Evolutionary conservation across 257 asterid species (phyloP).

Genomic region (Solanum ossicruentum): DNA sequence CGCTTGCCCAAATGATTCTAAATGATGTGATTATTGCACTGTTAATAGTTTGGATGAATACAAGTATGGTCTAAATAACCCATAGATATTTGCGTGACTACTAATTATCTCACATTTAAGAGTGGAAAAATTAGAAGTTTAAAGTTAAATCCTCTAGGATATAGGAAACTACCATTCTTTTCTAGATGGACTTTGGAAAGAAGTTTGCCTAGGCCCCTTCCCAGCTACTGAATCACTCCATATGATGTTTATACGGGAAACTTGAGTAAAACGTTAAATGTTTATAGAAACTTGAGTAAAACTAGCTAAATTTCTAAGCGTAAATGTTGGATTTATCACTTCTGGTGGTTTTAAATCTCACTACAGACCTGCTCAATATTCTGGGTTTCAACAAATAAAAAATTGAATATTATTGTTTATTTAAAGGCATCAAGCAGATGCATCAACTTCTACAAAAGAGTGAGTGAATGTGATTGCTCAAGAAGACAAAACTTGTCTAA

Average conservation of each 20-base stretch:
- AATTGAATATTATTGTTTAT: neutral
- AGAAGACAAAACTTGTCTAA: no score
- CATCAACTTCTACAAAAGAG: no score
- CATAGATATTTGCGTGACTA: neutral
- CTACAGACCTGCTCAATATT: neutral
- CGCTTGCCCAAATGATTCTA: neutral
- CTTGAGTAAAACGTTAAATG: neutral
- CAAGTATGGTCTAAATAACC: neutral
- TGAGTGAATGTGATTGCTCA: no score
- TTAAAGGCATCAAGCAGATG: no score
- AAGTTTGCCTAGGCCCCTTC: no score
- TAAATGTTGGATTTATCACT: neutral
- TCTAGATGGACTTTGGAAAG: neutral
- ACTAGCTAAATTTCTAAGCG: neutral
- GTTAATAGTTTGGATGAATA: neutral
- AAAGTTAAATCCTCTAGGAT: neutral
- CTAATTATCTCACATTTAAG: neutral
- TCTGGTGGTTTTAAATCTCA: neutral
- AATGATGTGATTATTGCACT: neutral
- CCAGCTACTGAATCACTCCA: no score
- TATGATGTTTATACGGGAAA: neutral
- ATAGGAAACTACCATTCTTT: neutral
- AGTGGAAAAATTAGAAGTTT: slow-evolving; percentile 12
- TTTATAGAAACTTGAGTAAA: no score
- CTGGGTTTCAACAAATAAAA: neutral